Evolutionary conservation across 2,329 filamentous ascomycete species (phyloP), one percentile per base, ranked within the genome.

Genomic region (Beauveria rudraprayagi): DNA sequence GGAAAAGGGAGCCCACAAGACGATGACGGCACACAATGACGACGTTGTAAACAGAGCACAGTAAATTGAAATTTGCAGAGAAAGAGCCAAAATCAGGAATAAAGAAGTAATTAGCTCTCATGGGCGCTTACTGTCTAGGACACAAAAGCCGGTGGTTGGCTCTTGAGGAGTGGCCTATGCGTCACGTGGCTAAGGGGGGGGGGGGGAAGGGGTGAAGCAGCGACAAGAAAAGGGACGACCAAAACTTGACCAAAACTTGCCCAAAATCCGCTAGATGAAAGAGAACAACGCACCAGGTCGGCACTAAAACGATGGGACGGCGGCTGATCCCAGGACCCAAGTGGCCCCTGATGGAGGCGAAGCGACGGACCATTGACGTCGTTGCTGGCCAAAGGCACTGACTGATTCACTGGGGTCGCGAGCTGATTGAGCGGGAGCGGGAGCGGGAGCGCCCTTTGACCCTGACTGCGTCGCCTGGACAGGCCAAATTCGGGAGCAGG

Each of bases 131-230:
- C n/a, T 46, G 37, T n/a, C 47, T 19, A 30, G 14, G 37, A 22
- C 22, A 54, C 30, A 61, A 61, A 61, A 56, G 43, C 34, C 52
- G 59, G 59, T 61, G 59, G 59, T 61, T 61, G 59, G 59, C 59
- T 61, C 34, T 56, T 51, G 10, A 9, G 46, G 24, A 30, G 24
- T 41, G 48, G 43, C 48, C 51, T 44, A 40, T 56, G 46, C 59
- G 59, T 61, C 59, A 61, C 59, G 59, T 61, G 59, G 59, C 58
- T 60, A 22, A 22, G 22, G 22, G 22, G 22, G 22, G 22, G 1
- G 22, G 51, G 58, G 58, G 46, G 34, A 5, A 11, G 22, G 22
- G 22, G 22, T 22, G 22, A 37, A 37, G 10, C 34, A 54, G 37
- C 8, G 37, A 28, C 19, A 24, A 28, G 52, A 16, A 24, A 11